These are phyloP conservation scores for Eucalyptus erythrocorys DNA, from an alignment of 345 rosid species.

Conservation along the genomic window DNA sequence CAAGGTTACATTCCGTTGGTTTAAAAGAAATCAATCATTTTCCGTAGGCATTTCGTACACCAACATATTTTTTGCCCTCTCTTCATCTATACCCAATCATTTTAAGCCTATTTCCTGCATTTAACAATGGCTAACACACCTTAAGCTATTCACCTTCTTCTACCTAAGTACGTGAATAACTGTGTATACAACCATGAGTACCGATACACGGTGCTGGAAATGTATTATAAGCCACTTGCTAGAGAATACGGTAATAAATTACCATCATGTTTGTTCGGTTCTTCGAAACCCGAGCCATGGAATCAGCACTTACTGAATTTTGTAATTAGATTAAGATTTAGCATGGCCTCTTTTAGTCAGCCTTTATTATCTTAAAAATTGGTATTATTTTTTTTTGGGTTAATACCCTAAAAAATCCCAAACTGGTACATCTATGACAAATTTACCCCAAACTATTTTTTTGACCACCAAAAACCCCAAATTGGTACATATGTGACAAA, in stretches of 20 bases:
- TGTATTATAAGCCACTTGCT: not conserved
- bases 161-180: not conserved
- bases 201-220: not conserved
- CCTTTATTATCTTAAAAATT: not conserved
- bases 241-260: not conserved
- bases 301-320: not conserved
- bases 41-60: fast-evolving
- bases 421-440: too few relatives aligned
- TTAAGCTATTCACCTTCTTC: not conserved
- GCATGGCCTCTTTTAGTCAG: not conserved
- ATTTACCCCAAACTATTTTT: too few relatives aligned
- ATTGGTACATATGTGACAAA: too few relatives aligned
- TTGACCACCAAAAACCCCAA: too few relatives aligned
- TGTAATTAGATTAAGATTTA: not conserved
- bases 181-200: not conserved
- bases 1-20: not conserved
- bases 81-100: not conserved
- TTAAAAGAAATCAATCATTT: too few relatives aligned
- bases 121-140: not conserved
- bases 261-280: not conserved
- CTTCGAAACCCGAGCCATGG: not conserved
- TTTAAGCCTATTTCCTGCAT: not conserved
- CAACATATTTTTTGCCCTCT: not conserved
- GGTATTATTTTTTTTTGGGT: too few relatives aligned
- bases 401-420: too few relatives aligned